Evolutionary conservation across 192 early-diverging fungal genomes (phyloP), one percentile per base, ranked within the genome.

Genomic region (Backusella australiensis): DNA sequence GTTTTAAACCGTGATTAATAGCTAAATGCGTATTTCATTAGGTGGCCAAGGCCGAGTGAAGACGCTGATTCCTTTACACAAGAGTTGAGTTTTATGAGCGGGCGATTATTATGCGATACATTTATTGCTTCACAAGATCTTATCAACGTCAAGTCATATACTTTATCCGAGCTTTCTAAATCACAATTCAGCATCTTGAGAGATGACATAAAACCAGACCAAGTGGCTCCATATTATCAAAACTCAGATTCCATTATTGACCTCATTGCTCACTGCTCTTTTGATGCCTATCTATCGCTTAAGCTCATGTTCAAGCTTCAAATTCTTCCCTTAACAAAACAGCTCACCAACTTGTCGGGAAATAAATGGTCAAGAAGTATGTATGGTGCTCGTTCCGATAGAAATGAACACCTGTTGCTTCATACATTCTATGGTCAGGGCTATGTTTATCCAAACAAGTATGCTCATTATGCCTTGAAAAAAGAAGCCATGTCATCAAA

Each of bases 391-490:
- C 88, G 97, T 39, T 94, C 97, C 6, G 97, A 98, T 75, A 91
- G 98, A 36, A 99, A 99, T 82, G 98, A 99, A 85, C 96, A 87
- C 72, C 86, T 99, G 12, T 77, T 99, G 29, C 84, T 99, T 26
- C 98, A 99, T 83, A 94, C 97, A 81, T 99, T 99, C 80, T 94
- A 98, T 80, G 86, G 87, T 46, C 85, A 85, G 72, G 96, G 96
- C 76, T 99, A 90, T 73, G 94, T 99, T 41, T 93, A 93, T 63
- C 98, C 98, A 0, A 97, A 99, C 75, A 95, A 93, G 71, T 75
- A 85, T 29, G 23, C 26, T 7, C 56, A 63, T 11, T 63, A 63
- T 63, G 56, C 26, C 26, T 26, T 12, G 2, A 63, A 29, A n/a
- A 63, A 63, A 4, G 56, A 63, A 12, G 0, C 9, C 1, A 23